Percentiles rank a stretch among this genome's conserved stretches.
Conservation (phyloP, 306 rosid genomes). For the Cajanus cajan region DNA sequence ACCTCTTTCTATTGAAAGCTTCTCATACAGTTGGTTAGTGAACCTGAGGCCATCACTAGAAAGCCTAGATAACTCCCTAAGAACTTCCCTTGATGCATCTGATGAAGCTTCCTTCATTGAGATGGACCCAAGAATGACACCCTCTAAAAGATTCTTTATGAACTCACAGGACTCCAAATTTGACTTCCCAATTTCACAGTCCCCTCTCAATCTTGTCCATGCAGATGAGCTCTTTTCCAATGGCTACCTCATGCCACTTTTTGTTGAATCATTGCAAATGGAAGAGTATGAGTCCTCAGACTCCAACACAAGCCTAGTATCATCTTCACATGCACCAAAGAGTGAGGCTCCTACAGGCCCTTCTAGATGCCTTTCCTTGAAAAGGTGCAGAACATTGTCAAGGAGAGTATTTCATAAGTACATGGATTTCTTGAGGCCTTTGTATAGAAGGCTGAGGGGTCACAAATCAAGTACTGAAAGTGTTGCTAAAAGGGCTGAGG, state of each 20-base stretch:
- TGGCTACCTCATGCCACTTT: slow-evolving; percentile 79
- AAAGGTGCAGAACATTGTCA: slow-evolving; percentile 74
- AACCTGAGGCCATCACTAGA: slow-evolving; percentile 86
- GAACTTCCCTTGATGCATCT: slow-evolving; percentile 71
- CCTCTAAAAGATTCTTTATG: slow-evolving; percentile 85
- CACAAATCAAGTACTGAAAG: slow-evolving; percentile 49
- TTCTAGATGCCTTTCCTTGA: slow-evolving; percentile 59
- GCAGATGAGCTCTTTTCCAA: slow-evolving; percentile 95
- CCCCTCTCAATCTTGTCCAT: slow-evolving; percentile 73
- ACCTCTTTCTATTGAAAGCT: slow-evolving; percentile 94
- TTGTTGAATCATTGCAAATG: slow-evolving; percentile 64
- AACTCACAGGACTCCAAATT: slow-evolving; percentile 81
- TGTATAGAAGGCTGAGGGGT: slow-evolving; percentile 60
- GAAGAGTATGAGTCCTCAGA: slow-evolving; percentile 54
- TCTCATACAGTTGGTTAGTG: slow-evolving; percentile 95
- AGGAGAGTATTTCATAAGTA: slow-evolving; percentile 69
- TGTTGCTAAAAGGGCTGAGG: slow-evolving; percentile 47
- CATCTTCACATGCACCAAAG: slow-evolving; percentile 47
- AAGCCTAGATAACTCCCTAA: slow-evolving; percentile 60
- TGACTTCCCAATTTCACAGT: slow-evolving; percentile 70
- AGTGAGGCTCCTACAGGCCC: slow-evolving; percentile 25
- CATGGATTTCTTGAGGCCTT: slow-evolving; percentile 66
- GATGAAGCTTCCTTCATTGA: slow-evolving; percentile 96
- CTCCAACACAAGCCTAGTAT: slow-evolving; percentile 36
- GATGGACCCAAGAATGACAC: slow-evolving; percentile 96